phyloP scores from a whole-genome alignment of 2,329 filamentous ascomycete genomes.

The Xylaria sp. region DNA sequence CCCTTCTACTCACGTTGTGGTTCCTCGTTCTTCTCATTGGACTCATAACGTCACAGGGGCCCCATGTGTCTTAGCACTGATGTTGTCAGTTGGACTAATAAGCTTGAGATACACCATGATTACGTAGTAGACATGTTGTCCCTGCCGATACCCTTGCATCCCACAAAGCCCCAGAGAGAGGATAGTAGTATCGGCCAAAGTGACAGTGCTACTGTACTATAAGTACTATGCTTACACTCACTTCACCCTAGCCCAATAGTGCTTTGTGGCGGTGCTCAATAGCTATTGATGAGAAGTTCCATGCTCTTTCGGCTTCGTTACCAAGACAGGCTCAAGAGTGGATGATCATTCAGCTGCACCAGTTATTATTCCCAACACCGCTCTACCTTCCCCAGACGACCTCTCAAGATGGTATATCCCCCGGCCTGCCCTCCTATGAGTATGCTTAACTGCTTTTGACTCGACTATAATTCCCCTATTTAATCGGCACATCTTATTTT shows the following conservation, averaged over 20 bases:
- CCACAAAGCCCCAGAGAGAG: neutral
- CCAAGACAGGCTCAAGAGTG: constrained; percentile 13
- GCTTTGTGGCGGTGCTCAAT: constrained; percentile 22
- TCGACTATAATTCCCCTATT: neutral
- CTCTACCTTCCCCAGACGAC: constrained; percentile 1
- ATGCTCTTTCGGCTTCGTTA: constrained; percentile 20
- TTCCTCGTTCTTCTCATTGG: neutral
- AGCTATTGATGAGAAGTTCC: constrained; percentile 1
- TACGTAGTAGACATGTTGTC: neutral
- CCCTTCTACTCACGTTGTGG: neutral
- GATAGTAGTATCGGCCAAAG: neutral
- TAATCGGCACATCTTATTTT: constrained; percentile 8
- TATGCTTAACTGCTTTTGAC: constrained; percentile 9
- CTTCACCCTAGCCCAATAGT: constrained; percentile 3
- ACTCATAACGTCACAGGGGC: neutral
- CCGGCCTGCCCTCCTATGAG: neutral
- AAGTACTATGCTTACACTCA: neutral
- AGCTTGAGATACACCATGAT: neutral
- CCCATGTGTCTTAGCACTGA: constrained; percentile 1
- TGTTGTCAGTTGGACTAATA: neutral
- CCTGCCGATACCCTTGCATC: neutral
- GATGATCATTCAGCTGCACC: constrained; percentile 22
- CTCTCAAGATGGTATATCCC: constrained; percentile 3
- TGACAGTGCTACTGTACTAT: too few species aligned
- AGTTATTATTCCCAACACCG: constrained; percentile 7